These are phyloP conservation scores for Wickerhamomyces sp. DNA, from an alignment of 1,139 yeast genomes.

Conservation along the genomic window DNA sequence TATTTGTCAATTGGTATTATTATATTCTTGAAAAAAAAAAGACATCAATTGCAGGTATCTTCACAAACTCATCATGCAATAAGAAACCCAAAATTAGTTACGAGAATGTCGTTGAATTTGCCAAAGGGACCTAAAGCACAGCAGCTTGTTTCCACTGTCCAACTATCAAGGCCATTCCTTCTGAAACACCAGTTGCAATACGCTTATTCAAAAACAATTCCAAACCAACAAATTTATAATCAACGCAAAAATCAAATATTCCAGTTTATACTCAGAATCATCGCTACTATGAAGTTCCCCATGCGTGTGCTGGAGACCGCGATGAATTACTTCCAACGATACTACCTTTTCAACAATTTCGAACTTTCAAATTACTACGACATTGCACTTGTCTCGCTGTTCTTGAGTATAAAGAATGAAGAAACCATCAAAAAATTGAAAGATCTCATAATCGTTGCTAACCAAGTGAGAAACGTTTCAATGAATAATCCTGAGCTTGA, in stretches of 20 bases:
- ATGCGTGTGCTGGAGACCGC: conserved; percentile 61
- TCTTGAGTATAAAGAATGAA: conserved; percentile 78
- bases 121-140: conserved; percentile 2
- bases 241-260: conserved; percentile 52
- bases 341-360: conserved; percentile 58
- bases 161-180: conserved; percentile 63
- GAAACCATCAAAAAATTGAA: conserved; percentile 81
- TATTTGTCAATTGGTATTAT: too few species aligned
- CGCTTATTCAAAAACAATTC: conserved; percentile 49
- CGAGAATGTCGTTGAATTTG: neutral
- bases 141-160: conserved; percentile 26
- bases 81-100: neutral
- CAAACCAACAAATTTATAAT: conserved; percentile 43
- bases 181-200: conserved; percentile 51
- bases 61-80: neutral
- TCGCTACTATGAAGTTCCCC: conserved; percentile 57
- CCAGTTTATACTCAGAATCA: conserved; percentile 49
- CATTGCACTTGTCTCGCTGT: conserved; percentile 68
- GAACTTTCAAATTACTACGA: conserved; percentile 41
- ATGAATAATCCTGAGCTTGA: conserved; percentile 34
- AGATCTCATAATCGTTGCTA: conserved; percentile 36
- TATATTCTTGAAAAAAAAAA: neutral
- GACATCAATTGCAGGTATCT: neutral
- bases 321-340: conserved; percentile 70
- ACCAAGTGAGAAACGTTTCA: conserved; percentile 28